Conservation (phyloP, 805 yeast genomes). For the Saturnispora hagleri region DNA sequence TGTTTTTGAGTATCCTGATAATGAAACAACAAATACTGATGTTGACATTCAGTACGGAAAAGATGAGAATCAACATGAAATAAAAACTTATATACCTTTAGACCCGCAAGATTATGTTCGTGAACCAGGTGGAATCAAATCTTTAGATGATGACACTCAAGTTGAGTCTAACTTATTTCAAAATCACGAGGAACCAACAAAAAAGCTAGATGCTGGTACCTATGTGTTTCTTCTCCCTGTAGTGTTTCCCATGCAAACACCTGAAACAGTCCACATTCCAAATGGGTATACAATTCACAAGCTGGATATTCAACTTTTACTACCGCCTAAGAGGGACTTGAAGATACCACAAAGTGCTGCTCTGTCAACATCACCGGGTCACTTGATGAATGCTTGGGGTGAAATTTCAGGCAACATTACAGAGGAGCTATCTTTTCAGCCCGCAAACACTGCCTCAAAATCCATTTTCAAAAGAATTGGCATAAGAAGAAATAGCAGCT, state of each 20-base stretch:
- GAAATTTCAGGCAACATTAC: not conserved
- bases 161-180: slow-evolving; percentile 15
- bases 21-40: slow-evolving; percentile 9
- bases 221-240: slow-evolving; percentile 62
- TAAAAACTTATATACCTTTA: slow-evolving; percentile 18
- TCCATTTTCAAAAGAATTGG: slow-evolving; percentile 21
- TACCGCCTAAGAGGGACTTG: slow-evolving; percentile 16
- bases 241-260: slow-evolving; percentile 49
- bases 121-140: slow-evolving; percentile 12
- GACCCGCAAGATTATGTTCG: slow-evolving; percentile 18
- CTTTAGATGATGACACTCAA: slow-evolving; percentile 4
- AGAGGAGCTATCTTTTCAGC: not conserved
- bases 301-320: slow-evolving; percentile 33
- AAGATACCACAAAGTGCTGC: slow-evolving; percentile 26
- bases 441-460: slow-evolving; percentile 7
- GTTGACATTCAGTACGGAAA: slow-evolving; percentile 14
- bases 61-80: slow-evolving; percentile 23
- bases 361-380: slow-evolving; percentile 29
- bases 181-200: slow-evolving; percentile 6
- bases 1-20: not conserved
- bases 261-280: slow-evolving; percentile 49
- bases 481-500: slow-evolving; percentile 12
- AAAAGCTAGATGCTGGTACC: slow-evolving; percentile 48
- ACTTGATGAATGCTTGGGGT: slow-evolving; percentile 9
- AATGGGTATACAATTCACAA: slow-evolving; percentile 40